Conservation (phyloP, 441 rosid genomes). For the Breynia disticha region DNA sequence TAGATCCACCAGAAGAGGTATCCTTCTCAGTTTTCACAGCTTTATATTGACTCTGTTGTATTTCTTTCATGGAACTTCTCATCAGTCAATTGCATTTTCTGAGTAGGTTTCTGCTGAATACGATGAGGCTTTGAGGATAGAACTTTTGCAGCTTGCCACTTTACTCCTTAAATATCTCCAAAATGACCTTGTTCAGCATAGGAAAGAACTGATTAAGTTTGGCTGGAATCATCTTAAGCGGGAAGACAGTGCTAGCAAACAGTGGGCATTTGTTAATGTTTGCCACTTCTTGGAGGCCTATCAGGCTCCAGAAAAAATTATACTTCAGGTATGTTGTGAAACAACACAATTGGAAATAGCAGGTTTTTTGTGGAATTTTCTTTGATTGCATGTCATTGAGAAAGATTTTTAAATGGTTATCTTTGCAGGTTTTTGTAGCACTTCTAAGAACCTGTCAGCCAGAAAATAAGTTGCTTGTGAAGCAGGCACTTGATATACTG, state of each 20-base stretch:
- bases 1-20: conserved; percentile 99
- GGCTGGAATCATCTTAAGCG: conserved; percentile 99
- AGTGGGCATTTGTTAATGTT: conserved; percentile 99
- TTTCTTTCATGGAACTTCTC: conserved; percentile 7
- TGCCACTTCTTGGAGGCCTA: conserved; percentile 99
- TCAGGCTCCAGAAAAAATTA: conserved; percentile 99
- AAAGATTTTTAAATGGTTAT: conserved; percentile 13
- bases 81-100: conserved; percentile 1
- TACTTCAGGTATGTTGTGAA: conserved; percentile 68
- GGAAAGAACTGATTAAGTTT: conserved; percentile 98
- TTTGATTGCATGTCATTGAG: conserved; percentile 2
- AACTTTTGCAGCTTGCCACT: conserved; percentile 96
- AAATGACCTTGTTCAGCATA: conserved; percentile 88
- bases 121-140: conserved; percentile 97
- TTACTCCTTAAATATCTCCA: conserved; percentile 96
- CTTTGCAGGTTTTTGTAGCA: conserved; percentile 92
- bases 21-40: conserved; percentile 4
- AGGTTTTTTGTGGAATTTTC: background rate
- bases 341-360: background rate
- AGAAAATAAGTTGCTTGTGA: conserved; percentile 92
- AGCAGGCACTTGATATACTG: conserved; percentile 97
- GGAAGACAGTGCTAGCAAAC: conserved; percentile 99
- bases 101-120: conserved; percentile 95
- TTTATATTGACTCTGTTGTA: background rate
- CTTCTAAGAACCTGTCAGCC: conserved; percentile 98